These are phyloP conservation scores for Lignosus rhinocerotis DNA, from an alignment of 1,284 basidiomycete genomes.

Conservation along the genomic window DNA sequence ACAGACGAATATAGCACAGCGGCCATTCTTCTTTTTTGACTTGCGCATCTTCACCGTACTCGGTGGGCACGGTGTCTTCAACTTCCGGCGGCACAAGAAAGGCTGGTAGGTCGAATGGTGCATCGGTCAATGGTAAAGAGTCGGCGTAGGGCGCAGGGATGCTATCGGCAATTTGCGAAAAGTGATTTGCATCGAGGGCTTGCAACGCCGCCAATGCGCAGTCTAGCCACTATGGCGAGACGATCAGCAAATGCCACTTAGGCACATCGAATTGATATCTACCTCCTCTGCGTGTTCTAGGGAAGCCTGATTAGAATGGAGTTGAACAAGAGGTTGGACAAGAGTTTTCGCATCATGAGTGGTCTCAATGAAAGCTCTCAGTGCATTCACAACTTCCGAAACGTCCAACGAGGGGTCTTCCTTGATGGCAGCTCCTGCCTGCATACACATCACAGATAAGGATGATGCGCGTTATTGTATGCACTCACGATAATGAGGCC, in stretches of 20 bases:
- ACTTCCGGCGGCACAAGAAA: slow-evolving; percentile 89
- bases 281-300: slow-evolving; percentile 64
- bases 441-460: not conserved
- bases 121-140: slow-evolving; percentile 45
- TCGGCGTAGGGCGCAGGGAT: slow-evolving; percentile 70
- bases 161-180: slow-evolving; percentile 52
- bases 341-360: slow-evolving; percentile 57
- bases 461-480: not conserved
- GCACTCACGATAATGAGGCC: slow-evolving; percentile 76
- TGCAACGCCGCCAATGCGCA: slow-evolving; percentile 58
- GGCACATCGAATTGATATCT: slow-evolving; percentile 8
- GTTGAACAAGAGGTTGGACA: slow-evolving; percentile 55
- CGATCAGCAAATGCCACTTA: not conserved
- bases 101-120: slow-evolving; percentile 70
- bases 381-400: slow-evolving; percentile 62
- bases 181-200: slow-evolving; percentile 55
- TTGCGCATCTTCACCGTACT: slow-evolving; percentile 62
- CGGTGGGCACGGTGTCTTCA: slow-evolving; percentile 69
- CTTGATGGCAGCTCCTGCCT: slow-evolving; percentile 65
- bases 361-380: slow-evolving; percentile 67
- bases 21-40: slow-evolving; percentile 82
- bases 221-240: slow-evolving; percentile 55
- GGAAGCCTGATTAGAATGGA: slow-evolving; percentile 45
- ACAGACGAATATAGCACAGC: slow-evolving; percentile 70
- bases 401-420: slow-evolving; percentile 50